Conservation (phyloP, 139 green algal genomes). For the Chlorella sp. region DNA sequence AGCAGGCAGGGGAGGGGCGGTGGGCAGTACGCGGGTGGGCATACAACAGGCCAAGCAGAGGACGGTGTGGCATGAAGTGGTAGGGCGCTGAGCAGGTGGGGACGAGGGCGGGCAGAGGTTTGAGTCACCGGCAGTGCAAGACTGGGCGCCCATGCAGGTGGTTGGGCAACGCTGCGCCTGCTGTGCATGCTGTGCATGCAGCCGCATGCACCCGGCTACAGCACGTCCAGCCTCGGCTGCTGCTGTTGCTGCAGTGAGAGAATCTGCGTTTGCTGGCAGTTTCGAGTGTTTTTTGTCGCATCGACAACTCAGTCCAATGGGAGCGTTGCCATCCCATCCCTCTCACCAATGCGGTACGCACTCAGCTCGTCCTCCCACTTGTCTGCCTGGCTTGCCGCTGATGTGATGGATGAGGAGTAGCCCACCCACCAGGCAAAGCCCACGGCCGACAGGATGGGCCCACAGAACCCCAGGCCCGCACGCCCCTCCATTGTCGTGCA, state of each 20-base stretch:
- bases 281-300: too few species aligned
- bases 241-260: not conserved
- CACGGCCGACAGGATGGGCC: constrained; percentile 1
- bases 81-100: not conserved
- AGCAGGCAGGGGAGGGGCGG: too few species aligned
- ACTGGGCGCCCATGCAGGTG: too few species aligned
- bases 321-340: too few species aligned
- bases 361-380: not conserved
- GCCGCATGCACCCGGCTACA: not conserved
- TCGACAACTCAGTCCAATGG: too few species aligned
- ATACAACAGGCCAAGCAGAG: too few species aligned
- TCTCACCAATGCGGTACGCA: not conserved
- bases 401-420: not conserved
- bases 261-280: not conserved
- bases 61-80: too few species aligned
- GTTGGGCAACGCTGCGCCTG: too few species aligned
- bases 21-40: too few species aligned
- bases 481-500: not conserved
- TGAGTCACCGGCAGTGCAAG: too few species aligned
- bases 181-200: not conserved
- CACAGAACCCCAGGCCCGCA: not conserved
- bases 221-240: not conserved
- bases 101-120: too few species aligned
- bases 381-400: not conserved
- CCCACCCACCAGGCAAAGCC: constrained; percentile 25